Conservation (phyloP, 306 rosid genomes). For the Medicago truncatula region DNA sequence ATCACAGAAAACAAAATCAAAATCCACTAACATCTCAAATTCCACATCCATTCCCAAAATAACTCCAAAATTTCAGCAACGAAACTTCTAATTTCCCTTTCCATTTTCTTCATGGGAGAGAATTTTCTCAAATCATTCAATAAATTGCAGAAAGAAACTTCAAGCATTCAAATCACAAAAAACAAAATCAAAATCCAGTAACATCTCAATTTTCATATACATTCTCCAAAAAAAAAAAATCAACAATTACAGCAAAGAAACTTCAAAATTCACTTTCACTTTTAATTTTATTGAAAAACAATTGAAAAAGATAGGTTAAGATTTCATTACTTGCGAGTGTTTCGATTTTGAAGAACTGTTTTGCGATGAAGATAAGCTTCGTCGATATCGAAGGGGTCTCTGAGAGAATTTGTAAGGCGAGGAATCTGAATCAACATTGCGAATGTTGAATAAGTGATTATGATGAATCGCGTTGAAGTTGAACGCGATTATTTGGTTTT, state of each 20-base stretch:
- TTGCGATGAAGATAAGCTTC: constrained; percentile 58
- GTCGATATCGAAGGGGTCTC: constrained; percentile 57
- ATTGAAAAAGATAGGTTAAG: background rate
- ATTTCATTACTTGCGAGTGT: constrained; percentile 45
- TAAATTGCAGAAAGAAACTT: background rate
- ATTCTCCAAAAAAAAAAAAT: background rate
- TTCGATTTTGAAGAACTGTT: constrained; percentile 44
- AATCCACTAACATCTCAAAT: constrained; percentile 5
- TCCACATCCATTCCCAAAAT: background rate
- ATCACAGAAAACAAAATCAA: constrained; percentile 20
- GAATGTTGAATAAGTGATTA: background rate
- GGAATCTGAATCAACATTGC: constrained; percentile 60
- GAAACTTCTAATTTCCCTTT: background rate
- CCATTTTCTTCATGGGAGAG: too few species aligned
- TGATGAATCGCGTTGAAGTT: background rate
- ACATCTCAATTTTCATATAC: background rate
- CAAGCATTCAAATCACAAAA: constrained; percentile 22
- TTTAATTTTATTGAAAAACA: background rate
- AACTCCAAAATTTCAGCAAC: background rate
- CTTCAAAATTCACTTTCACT: background rate
- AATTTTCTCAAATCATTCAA: background rate
- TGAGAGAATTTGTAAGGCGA: constrained; percentile 57
- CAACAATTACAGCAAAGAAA: background rate
- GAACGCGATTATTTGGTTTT: background rate
- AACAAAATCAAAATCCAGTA: constrained; percentile 19